Evolutionary conservation across 192 early-diverging fungal genomes (phyloP).

Genomic region (Coemansia biformis): DNA sequence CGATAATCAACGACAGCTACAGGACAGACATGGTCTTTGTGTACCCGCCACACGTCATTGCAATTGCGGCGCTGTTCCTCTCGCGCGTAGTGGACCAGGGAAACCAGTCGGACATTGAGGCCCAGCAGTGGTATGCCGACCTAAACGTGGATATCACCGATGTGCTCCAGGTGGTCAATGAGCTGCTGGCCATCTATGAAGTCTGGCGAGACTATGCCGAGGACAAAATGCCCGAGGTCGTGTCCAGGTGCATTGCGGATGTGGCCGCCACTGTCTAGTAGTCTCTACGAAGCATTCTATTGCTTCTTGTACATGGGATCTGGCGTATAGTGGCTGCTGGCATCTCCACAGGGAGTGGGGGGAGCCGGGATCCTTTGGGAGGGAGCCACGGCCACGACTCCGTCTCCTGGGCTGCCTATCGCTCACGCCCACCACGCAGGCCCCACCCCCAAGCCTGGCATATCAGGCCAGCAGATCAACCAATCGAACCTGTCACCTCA

Average conservation of each 20-base stretch:
- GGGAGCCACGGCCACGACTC: too few species aligned
- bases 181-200: slow-evolving; percentile 66
- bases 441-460: too few species aligned
- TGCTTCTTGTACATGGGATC: too few species aligned
- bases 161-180: slow-evolving; percentile 69
- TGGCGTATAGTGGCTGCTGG: too few species aligned
- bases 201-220: slow-evolving; percentile 64
- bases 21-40: slow-evolving; percentile 73
- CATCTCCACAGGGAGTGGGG: too few species aligned
- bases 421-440: too few species aligned
- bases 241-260: slow-evolving; percentile 35
- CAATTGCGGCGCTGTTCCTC: slow-evolving; percentile 71
- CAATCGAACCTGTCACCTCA: too few species aligned
- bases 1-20: slow-evolving; percentile 79
- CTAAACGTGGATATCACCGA: slow-evolving; percentile 76
- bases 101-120: slow-evolving; percentile 45
- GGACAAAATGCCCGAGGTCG: slow-evolving; percentile 46
- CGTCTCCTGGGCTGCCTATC: too few species aligned
- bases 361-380: too few species aligned
- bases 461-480: too few species aligned
- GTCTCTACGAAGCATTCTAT: too few species aligned
- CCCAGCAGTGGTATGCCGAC: slow-evolving; percentile 74
- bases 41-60: slow-evolving; percentile 87
- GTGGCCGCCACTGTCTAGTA: slow-evolving; percentile 29
- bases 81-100: slow-evolving; percentile 47